These are phyloP conservation scores for Cytospora piceicola DNA, from an alignment of 2,329 filamentous ascomycete genomes.

Conservation along the genomic window DNA sequence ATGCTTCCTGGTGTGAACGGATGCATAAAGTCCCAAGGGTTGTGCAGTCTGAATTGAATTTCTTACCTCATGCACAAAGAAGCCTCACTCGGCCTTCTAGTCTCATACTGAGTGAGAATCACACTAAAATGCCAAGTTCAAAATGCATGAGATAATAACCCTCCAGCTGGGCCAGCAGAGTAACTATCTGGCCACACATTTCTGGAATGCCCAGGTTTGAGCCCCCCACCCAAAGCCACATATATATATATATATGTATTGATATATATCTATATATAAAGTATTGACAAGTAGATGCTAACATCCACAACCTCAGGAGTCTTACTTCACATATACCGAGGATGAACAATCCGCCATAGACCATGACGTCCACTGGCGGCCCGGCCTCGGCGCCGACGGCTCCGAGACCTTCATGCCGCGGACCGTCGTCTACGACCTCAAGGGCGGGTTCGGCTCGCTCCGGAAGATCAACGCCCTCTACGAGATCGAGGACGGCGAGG, in stretches of 20 bases:
- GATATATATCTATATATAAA: too few relatives aligned
- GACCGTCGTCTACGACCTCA: slow-evolving; percentile 92
- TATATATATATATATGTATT: background rate
- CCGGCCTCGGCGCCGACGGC: slow-evolving; percentile 80
- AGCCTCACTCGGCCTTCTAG: background rate
- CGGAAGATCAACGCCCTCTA: slow-evolving; percentile 89
- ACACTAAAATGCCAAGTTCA: slow-evolving; percentile 4
- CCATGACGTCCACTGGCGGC: slow-evolving; percentile 86
- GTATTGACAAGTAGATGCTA: background rate
- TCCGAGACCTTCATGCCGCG: slow-evolving; percentile 90
- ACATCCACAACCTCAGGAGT: slow-evolving; percentile 68
- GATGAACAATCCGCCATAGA: slow-evolving; percentile 70
- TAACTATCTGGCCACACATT: slow-evolving; percentile 94
- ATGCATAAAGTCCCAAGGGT: slow-evolving; percentile 9
- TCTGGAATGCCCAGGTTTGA: slow-evolving; percentile 89
- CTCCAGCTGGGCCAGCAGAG: slow-evolving; percentile 90
- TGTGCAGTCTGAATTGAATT: slow-evolving; percentile 23
- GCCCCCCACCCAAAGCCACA: background rate
- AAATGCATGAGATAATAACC: slow-evolving; percentile 94
- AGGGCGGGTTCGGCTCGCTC: slow-evolving; percentile 88
- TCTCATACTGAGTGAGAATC: background rate
- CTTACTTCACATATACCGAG: slow-evolving; percentile 87
- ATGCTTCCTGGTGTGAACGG: too few relatives aligned
- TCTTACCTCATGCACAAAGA: slow-evolving; percentile 2
- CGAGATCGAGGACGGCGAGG: slow-evolving; percentile 51